phyloP scores from a whole-genome alignment of 164 flowering plant genomes.

The Hamamelis virginiana region DNA sequence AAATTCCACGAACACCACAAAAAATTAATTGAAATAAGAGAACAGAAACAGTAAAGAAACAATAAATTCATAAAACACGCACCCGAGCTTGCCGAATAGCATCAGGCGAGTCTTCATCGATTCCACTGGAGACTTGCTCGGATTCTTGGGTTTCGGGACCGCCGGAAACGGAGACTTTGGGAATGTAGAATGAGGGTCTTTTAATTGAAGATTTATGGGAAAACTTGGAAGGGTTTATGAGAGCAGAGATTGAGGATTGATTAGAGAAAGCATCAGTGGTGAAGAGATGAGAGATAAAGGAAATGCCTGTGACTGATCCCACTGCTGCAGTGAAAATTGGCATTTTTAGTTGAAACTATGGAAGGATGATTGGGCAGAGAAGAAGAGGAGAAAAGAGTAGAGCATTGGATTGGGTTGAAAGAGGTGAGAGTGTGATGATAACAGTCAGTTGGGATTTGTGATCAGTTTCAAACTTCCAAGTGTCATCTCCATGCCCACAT shows the following conservation, averaged over 20 bases:
- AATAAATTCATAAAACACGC: conserved; percentile 6
- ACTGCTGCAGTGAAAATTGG: conserved; percentile 14
- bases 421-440: no score
- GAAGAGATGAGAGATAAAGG: conserved; percentile 10
- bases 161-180: conserved; percentile 14
- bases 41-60: not conserved
- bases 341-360: not conserved
- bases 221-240: conserved; percentile 5
- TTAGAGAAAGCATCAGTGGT: conserved; percentile 4
- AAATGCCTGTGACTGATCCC: conserved; percentile 21
- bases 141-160: conserved; percentile 12
- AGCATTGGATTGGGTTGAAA: not conserved
- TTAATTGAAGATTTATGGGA: conserved; percentile 5
- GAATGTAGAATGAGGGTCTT: conserved; percentile 8
- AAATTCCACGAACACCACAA: not conserved
- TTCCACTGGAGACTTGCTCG: conserved; percentile 11
- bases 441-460: not conserved
- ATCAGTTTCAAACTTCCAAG: not conserved
- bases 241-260: not conserved
- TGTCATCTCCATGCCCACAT: conserved; percentile 4
- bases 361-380: not conserved
- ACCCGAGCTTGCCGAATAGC: conserved; percentile 39
- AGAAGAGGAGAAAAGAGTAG: not conserved
- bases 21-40: not conserved
- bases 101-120: conserved; percentile 18